Evolutionary conservation across 371 early-diverging fungal species (phyloP), one percentile per base, ranked within the genome.

Genomic region (Coemansia sp.): DNA sequence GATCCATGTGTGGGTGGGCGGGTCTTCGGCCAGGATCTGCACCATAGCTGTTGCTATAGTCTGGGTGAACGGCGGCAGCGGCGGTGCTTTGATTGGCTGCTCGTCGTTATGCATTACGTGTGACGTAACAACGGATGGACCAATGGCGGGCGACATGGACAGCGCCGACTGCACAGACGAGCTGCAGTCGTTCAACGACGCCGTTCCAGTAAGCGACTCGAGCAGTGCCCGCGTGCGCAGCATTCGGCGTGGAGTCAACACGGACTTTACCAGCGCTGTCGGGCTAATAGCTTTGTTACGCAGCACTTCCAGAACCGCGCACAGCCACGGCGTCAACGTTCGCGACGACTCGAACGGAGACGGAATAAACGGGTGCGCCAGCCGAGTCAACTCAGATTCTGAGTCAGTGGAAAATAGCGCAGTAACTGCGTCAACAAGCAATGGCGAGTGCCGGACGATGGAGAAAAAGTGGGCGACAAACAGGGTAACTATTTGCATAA

Each of bases 281-380:
- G 79, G 79, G 54, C 71, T 62, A n/a, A 79, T 66, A 1, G 79
- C 79, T 61, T 80, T 80, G 67, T 80, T 80, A 40, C 44, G 24
- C 21, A 77, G 65, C 0, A 74, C 39, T 32, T 72, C 70, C 48
- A 73, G 59, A 17, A 67, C 67, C 4, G 64, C 65, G 40, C 74
- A 70, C 24, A 79, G 61, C 70, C 67, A 80, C 46, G 74, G 79
- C 55, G 53, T 66, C 67, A 71, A 57, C 46, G 73, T 73, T 12
- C 65, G 64, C 23, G 77, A 68, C 8, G 63, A 39, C 51, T 66
- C 74, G 26, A 66, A 73, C 46, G 73, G 65, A 41, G 70, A 69
- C 23, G 70, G 70, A 44, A 65, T 54, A 21, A 73, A 73, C 61
- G 66, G 70, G n/a, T 61, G 72, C 1, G 21, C 24, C 11, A 56